Conservation (phyloP, 2,329 filamentous ascomycete genomes). For the Hypoxylon sp. region DNA sequence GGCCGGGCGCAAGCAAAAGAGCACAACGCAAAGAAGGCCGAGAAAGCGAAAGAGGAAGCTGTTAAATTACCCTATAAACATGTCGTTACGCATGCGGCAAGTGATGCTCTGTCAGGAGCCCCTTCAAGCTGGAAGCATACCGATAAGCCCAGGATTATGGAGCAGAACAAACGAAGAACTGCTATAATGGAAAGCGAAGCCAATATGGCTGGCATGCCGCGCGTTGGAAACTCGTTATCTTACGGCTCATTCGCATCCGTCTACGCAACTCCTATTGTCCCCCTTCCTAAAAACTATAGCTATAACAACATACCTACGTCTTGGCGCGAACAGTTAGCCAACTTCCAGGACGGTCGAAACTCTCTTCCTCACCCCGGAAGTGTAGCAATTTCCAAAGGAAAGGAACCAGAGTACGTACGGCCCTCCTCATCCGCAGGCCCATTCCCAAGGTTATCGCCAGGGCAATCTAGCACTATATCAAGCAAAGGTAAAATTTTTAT, state of each 20-base stretch:
- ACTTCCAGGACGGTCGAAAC: slow-evolving; percentile 39
- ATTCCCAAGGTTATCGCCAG: slow-evolving; percentile 40
- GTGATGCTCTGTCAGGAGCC: slow-evolving; percentile 69
- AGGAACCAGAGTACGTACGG: slow-evolving; percentile 46
- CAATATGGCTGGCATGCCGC: slow-evolving; percentile 56
- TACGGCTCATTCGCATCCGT: slow-evolving; percentile 63
- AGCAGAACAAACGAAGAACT: slow-evolving; percentile 66
- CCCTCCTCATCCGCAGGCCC: slow-evolving; percentile 31
- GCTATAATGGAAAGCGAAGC: slow-evolving; percentile 61
- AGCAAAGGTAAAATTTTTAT: slow-evolving; percentile 45
- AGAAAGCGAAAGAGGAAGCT: slow-evolving; percentile 62
- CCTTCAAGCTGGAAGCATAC: slow-evolving; percentile 66
- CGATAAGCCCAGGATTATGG: slow-evolving; percentile 64
- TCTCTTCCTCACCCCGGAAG: slow-evolving; percentile 42
- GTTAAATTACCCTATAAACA: slow-evolving; percentile 69
- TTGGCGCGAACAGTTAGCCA: slow-evolving; percentile 45
- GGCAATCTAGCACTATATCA: slow-evolving; percentile 39
- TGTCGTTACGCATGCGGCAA: slow-evolving; percentile 73
- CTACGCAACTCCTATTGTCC: slow-evolving; percentile 58
- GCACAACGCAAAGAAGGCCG: slow-evolving; percentile 64
- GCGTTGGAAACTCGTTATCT: slow-evolving; percentile 64
- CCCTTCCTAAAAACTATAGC: slow-evolving; percentile 62
- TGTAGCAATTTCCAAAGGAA: slow-evolving; percentile 47
- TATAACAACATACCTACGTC: slow-evolving; percentile 58
- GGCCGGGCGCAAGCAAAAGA: slow-evolving; percentile 71